These are phyloP conservation scores for Cyberlindnera amylophila DNA, from an alignment of 805 yeast species.

Conservation along the genomic window DNA sequence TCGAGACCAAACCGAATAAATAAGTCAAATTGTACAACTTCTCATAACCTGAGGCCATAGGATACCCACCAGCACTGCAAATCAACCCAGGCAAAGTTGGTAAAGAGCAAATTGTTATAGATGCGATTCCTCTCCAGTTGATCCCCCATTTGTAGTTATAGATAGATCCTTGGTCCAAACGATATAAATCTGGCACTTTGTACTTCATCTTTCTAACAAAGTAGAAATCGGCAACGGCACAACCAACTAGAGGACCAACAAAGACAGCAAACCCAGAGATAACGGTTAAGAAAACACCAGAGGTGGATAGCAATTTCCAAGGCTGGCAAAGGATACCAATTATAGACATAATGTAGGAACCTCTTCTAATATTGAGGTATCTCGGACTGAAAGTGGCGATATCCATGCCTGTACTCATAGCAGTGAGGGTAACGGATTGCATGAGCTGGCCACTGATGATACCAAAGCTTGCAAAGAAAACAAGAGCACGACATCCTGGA, in stretches of 20 bases:
- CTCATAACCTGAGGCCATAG: conserved; percentile 7
- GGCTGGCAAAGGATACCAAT: conserved; percentile 35
- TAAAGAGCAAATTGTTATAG: conserved; percentile 21
- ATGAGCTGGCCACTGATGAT: conserved; percentile 31
- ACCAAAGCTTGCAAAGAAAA: conserved; percentile 29
- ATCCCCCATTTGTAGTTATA: conserved; percentile 24
- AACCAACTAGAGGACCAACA: conserved; percentile 21
- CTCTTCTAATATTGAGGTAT: conserved; percentile 33
- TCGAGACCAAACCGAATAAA: conserved; percentile 9
- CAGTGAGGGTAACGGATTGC: conserved; percentile 29
- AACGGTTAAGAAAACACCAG: conserved; percentile 22
- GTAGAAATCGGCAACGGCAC: conserved; percentile 17
- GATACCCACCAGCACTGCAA: conserved; percentile 10
- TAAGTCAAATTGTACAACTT: conserved; percentile 14
- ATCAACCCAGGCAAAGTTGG: conserved; percentile 27
- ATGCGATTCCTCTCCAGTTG: conserved; percentile 27
- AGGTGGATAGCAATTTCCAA: conserved; percentile 31
- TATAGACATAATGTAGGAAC: conserved; percentile 30
- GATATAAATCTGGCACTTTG: conserved; percentile 19
- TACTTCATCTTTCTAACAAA: conserved; percentile 20
- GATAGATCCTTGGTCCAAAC: conserved; percentile 12
- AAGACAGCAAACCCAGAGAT: conserved; percentile 26
- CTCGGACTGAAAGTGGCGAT: conserved; percentile 25
- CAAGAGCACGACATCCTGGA: conserved; percentile 29
- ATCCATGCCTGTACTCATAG: conserved; percentile 26